Evolutionary conservation across 2,329 filamentous ascomycete species (phyloP).

Genomic region (Diaporthe sp.): DNA sequence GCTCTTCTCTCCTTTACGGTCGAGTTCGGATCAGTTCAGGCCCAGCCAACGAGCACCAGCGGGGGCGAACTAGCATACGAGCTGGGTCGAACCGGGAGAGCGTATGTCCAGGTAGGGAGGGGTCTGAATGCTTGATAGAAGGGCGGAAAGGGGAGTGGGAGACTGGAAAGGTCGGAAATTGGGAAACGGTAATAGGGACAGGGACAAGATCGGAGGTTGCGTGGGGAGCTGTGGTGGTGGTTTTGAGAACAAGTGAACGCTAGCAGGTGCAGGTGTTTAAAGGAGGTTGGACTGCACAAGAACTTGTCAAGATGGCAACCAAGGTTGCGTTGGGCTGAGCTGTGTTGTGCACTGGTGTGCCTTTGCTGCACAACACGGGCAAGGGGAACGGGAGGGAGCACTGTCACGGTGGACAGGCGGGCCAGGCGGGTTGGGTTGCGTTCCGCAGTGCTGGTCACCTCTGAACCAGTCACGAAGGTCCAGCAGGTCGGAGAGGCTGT

Average conservation of each 20-base stretch:
- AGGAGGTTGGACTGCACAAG: not conserved
- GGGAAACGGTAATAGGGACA: constrained; percentile 6
- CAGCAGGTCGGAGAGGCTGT: not conserved
- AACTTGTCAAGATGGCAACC: no score
- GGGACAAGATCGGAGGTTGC: constrained; percentile 15
- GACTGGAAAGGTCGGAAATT: not conserved
- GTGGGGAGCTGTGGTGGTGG: constrained; percentile 7
- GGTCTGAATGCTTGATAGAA: not conserved
- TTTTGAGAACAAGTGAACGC: constrained; percentile 7
- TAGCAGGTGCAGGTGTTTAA: not conserved
- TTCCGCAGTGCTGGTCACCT: not conserved
- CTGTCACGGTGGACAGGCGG: not conserved
- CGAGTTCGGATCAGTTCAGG: constrained; percentile 21
- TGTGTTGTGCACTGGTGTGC: not conserved
- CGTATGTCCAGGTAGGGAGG: not conserved
- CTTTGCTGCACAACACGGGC: not conserved
- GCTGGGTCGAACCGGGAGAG: not conserved
- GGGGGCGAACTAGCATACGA: not conserved
- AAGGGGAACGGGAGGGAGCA: not conserved
- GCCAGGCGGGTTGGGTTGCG: not conserved
- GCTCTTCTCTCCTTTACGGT: constrained; percentile 10
- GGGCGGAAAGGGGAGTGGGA: not conserved
- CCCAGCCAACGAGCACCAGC: not conserved
- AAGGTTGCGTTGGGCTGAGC: not conserved
- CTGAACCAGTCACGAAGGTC: not conserved